Evolutionary conservation across 441 rosid genomes (phyloP).

Genomic region (Euphorbia schlechtendalii): DNA sequence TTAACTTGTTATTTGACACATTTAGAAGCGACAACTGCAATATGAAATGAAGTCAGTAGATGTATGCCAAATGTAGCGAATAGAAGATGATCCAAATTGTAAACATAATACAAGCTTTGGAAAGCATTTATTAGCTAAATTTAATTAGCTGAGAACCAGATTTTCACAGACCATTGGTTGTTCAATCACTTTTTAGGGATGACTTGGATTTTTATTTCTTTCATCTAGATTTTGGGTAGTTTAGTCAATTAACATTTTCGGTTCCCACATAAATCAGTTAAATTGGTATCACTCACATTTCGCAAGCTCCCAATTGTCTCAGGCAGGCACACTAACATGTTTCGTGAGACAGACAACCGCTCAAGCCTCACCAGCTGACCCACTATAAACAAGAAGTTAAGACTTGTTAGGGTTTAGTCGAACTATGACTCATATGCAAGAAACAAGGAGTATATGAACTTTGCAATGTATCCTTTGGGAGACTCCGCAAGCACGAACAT

Average conservation of each 20-base stretch:
- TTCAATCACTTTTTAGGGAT: neutral
- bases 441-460: slow-evolving; percentile 3
- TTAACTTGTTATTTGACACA: slow-evolving; percentile 80
- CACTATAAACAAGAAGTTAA: slow-evolving; percentile 39
- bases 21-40: slow-evolving; percentile 78
- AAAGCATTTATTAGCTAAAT: slow-evolving; percentile 1
- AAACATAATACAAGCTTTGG: neutral
- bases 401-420: slow-evolving; percentile 17
- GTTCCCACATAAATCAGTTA: neutral
- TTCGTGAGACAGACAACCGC: slow-evolving; percentile 65
- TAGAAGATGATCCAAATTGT: neutral
- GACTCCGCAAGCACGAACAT: slow-evolving; percentile 16
- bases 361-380: slow-evolving; percentile 96
- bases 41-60: slow-evolving; percentile 10
- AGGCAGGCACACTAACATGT: slow-evolving; percentile 63
- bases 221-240: neutral
- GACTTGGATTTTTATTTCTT: neutral
- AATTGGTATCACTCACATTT: slow-evolving; percentile 51
- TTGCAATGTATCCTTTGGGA: slow-evolving; percentile 10
- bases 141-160: neutral
- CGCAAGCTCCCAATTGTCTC: slow-evolving; percentile 94
- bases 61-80: slow-evolving; percentile 5
- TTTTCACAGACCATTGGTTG: neutral
- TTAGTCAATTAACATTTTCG: neutral
- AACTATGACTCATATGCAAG: slow-evolving; percentile 4